phyloP scores from a whole-genome alignment of 2,329 filamentous ascomycete genomes.

The Camptophora hylomeconis region DNA sequence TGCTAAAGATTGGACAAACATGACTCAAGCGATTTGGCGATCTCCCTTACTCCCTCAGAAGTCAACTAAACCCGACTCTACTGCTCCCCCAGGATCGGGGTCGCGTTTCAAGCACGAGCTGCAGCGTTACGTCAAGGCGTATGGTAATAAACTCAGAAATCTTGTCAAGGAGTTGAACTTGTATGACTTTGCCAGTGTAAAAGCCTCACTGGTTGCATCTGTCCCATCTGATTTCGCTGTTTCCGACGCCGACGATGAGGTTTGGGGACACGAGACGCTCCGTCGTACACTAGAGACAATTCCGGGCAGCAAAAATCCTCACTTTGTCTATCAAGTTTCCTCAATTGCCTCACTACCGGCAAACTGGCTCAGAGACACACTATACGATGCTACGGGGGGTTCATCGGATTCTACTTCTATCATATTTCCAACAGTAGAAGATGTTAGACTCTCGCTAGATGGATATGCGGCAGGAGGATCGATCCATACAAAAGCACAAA shows the following conservation, averaged over 20 bases:
- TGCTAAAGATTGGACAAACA: conserved; percentile 71
- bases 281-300: conserved; percentile 45
- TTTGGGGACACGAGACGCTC: conserved; percentile 68
- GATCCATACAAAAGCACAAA: conserved; percentile 70
- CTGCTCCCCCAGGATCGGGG: conserved; percentile 44
- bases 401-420: conserved; percentile 33
- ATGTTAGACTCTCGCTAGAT: conserved; percentile 63
- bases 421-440: conserved; percentile 67
- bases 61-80: conserved; percentile 1
- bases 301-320: conserved; percentile 17
- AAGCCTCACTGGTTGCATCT: conserved; percentile 63
- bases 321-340: conserved; percentile 38
- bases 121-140: conserved; percentile 56
- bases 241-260: conserved; percentile 32
- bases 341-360: conserved; percentile 69
- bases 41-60: conserved; percentile 55
- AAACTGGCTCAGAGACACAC: conserved; percentile 56
- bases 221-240: conserved; percentile 55
- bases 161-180: conserved; percentile 44
- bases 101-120: conserved; percentile 63
- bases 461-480: conserved; percentile 67
- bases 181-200: conserved; percentile 59
- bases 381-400: conserved; percentile 37
- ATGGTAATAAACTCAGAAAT: conserved; percentile 36
- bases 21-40: conserved; percentile 73